These are phyloP conservation scores for Aspergillus japonicus DNA, from an alignment of 2,329 filamentous ascomycete genomes.

Conservation along the genomic window DNA sequence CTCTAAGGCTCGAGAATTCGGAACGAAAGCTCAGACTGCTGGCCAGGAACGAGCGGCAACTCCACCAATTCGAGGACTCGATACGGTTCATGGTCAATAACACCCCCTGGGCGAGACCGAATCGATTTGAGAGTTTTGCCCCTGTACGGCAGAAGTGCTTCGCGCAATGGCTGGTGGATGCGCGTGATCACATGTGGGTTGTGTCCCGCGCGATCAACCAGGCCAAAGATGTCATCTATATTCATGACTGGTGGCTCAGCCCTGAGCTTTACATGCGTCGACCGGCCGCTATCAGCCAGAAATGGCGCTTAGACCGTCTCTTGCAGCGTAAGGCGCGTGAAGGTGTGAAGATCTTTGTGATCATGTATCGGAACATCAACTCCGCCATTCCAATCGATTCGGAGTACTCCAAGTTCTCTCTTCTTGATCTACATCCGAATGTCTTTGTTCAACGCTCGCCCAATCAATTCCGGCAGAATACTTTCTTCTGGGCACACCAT, in stretches of 20 bases:
- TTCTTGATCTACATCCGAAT: constrained; percentile 93
- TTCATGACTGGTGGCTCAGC: constrained; percentile 98
- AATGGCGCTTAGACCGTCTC: constrained; percentile 91
- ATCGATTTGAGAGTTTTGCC: constrained; percentile 91
- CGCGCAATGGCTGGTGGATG: constrained; percentile 95
- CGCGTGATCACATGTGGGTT: constrained; percentile 99
- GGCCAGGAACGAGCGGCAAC: constrained; percentile 83
- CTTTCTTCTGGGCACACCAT: constrained; percentile 99
- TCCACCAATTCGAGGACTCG: constrained; percentile 91
- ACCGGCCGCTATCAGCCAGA: constrained; percentile 92
- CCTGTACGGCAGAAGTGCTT: constrained; percentile 83
- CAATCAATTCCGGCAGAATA: constrained; percentile 97
- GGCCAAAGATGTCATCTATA: constrained; percentile 96
- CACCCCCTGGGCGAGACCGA: constrained; percentile 77
- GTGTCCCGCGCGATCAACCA: constrained; percentile 95
- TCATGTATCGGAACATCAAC: constrained; percentile 96
- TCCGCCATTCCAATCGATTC: constrained; percentile 97
- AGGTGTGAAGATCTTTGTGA: constrained; percentile 96
- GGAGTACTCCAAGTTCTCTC: constrained; percentile 94
- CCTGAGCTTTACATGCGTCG: constrained; percentile 93
- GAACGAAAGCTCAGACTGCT: constrained; percentile 90
- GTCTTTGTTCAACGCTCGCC: constrained; percentile 94
- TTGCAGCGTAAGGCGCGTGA: constrained; percentile 91
- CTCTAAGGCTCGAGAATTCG: constrained; percentile 81
- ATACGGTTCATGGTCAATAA: constrained; percentile 80